phyloP scores from a whole-genome alignment of 176 grass and related monocot species.

The Cenchrus purpureus region DNA sequence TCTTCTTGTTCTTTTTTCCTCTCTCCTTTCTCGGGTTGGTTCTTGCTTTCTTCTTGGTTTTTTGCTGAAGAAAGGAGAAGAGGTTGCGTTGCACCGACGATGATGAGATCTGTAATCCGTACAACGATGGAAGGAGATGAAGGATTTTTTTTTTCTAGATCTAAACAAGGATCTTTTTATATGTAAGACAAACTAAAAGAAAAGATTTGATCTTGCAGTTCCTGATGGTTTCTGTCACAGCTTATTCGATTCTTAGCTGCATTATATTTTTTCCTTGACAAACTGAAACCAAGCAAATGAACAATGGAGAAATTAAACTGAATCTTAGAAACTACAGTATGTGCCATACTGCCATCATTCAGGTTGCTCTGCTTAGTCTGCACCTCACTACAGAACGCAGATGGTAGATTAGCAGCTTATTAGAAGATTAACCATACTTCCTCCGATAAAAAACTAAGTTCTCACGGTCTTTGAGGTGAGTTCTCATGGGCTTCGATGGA shows the following conservation, averaged over 20 bases:
- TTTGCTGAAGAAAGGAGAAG: conserved; percentile 56
- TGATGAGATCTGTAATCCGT: conserved; percentile 49
- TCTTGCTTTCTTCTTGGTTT: conserved; percentile 59
- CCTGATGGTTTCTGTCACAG: background rate
- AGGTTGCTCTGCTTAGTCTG: conserved; percentile 7
- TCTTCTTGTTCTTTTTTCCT: conserved; percentile 16
- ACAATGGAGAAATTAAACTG: conserved; percentile 3
- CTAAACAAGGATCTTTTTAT: conserved; percentile 7
- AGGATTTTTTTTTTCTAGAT: conserved; percentile 25
- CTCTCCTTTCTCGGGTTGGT: conserved; percentile 55
- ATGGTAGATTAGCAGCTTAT: background rate
- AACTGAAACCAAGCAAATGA: background rate
- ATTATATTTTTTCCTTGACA: background rate
- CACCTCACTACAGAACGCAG: background rate
- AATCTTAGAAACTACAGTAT: background rate
- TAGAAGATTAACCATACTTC: background rate
- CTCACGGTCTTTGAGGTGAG: background rate
- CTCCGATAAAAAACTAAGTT: background rate
- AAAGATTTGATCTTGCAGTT: conserved; percentile 17
- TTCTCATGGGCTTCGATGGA: background rate
- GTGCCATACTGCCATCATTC: background rate
- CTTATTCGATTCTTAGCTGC: background rate
- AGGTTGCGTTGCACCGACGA: conserved; percentile 39
- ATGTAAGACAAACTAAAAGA: conserved; percentile 25
- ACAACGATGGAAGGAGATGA: conserved; percentile 30